Conservation (phyloP, 2,329 filamentous ascomycete species). For the Aspergillus ruber region DNA sequence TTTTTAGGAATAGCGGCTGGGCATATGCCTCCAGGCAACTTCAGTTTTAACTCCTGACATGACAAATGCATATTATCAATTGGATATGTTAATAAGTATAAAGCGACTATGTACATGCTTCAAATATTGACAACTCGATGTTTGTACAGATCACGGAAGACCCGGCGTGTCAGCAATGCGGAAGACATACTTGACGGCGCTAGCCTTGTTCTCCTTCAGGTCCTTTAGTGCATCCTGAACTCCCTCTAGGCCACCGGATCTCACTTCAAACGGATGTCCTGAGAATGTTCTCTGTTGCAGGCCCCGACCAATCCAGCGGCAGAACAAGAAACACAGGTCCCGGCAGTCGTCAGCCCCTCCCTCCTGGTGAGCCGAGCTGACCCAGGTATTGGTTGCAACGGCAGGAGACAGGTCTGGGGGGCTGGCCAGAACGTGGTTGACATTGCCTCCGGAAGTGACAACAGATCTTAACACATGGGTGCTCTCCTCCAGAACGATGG, state of each 20-base stretch:
- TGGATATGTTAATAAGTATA: too few relatives aligned
- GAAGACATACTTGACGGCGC: slow-evolving; percentile 59
- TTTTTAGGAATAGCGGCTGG: too few relatives aligned
- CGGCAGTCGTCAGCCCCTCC: slow-evolving; percentile 16
- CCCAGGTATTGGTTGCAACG: slow-evolving; percentile 6
- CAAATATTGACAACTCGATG: too few relatives aligned
- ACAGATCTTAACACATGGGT: slow-evolving; percentile 3
- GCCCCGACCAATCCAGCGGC: slow-evolving; percentile 39
- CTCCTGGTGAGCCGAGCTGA: slow-evolving; percentile 2
- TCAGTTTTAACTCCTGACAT: too few relatives aligned
- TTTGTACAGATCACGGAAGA: not conserved
- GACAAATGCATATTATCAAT: too few relatives aligned
- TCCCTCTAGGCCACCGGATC: slow-evolving; percentile 48
- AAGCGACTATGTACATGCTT: too few relatives aligned
- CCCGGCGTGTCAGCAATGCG: slow-evolving; percentile 44
- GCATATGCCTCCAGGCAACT: too few relatives aligned
- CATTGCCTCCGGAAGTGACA: slow-evolving; percentile 7
- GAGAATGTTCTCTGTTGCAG: slow-evolving; percentile 43
- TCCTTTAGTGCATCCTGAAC: slow-evolving; percentile 48
- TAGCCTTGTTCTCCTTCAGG: slow-evolving; percentile 55
- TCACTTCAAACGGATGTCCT: slow-evolving; percentile 45
- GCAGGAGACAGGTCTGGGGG: slow-evolving; percentile 3
- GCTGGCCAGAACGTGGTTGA: slow-evolving; percentile 7
- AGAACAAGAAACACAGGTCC: slow-evolving; percentile 43
- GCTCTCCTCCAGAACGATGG: slow-evolving; percentile 5